Evolutionary conservation across 2,329 filamentous ascomycete genomes (phyloP).

Genomic region (Cryphonectria parasitica): DNA sequence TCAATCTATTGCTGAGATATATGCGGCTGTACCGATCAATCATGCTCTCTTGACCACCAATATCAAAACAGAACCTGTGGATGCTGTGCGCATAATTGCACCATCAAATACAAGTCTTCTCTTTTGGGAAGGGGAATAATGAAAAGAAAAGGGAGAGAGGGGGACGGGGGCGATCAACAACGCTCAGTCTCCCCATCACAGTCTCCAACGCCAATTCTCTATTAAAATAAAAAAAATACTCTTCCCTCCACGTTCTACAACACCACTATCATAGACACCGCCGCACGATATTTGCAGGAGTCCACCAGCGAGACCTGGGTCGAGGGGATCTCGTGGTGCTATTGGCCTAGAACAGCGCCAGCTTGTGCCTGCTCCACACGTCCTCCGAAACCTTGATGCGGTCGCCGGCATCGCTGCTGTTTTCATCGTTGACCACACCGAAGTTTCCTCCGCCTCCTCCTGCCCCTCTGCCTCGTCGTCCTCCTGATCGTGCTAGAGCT

Average conservation of each 20-base stretch:
- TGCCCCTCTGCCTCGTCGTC: too few relatives aligned
- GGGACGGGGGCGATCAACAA: neutral
- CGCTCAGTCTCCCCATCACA: neutral
- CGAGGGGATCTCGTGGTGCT: neutral
- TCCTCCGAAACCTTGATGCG: slow-evolving; percentile 14
- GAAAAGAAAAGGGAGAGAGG: neutral
- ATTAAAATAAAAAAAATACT: too few relatives aligned
- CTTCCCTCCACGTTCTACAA: neutral
- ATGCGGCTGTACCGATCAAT: neutral
- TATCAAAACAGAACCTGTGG: neutral
- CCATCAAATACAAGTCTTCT: neutral
- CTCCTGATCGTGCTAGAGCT: neutral
- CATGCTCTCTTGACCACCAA: neutral
- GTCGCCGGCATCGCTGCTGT: neutral
- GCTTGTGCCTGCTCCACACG: slow-evolving; percentile 13
- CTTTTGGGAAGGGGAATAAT: neutral
- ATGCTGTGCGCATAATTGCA: neutral
- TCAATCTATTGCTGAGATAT: neutral
- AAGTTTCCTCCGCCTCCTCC: too few relatives aligned
- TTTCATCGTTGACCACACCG: neutral
- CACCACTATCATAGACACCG: neutral
- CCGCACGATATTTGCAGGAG: neutral
- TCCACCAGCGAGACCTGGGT: neutral
- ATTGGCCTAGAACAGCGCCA: neutral
- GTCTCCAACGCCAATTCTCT: neutral